A percentile compares a stretch with the other conserved stretches of the same genome.
These are phyloP conservation scores for Grammothele lineata DNA, from an alignment of 768 basidiomycete species.

Conservation along the genomic window DNA sequence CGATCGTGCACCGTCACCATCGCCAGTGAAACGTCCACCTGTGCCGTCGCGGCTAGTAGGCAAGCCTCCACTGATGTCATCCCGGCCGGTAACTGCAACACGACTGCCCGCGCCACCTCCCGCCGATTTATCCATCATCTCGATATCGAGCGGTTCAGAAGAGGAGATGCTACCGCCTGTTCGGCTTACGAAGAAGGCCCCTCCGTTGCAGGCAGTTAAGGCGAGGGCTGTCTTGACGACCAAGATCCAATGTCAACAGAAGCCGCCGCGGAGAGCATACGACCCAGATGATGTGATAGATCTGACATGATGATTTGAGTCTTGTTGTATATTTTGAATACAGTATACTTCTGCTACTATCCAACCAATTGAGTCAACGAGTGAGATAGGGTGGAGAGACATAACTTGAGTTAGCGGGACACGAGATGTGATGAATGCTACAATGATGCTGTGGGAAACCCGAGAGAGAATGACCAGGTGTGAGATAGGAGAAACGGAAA, in stretches of 20 bases:
- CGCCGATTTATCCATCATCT: conserved; percentile 26
- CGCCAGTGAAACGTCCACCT: conserved; percentile 14
- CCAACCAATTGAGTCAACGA: conserved; percentile 7
- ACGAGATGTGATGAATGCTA: background rate
- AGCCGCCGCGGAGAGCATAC: conserved; percentile 11
- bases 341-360: conserved; percentile 11
- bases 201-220: too few species aligned
- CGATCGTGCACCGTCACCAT: conserved; percentile 20
- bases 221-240: too few species aligned
- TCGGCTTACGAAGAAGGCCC: conserved; percentile 19
- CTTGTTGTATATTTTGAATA: conserved; percentile 2
- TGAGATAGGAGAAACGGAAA: background rate
- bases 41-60: background rate
- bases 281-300: conserved; percentile 35
- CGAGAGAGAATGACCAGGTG: background rate
- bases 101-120: background rate
- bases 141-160: conserved; percentile 39
- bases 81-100: too few species aligned
- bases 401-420: background rate
- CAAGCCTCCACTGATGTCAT: background rate
- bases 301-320: conserved; percentile 29
- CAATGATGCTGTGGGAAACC: background rate
- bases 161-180: conserved; percentile 17
- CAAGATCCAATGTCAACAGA: too few species aligned
- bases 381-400: background rate